Percentiles rank a stretch among this genome's conserved stretches.
These are phyloP conservation scores for Hypoxylon fuscum DNA, from an alignment of 495 filamentous ascomycete species.

Conservation along the genomic window DNA sequence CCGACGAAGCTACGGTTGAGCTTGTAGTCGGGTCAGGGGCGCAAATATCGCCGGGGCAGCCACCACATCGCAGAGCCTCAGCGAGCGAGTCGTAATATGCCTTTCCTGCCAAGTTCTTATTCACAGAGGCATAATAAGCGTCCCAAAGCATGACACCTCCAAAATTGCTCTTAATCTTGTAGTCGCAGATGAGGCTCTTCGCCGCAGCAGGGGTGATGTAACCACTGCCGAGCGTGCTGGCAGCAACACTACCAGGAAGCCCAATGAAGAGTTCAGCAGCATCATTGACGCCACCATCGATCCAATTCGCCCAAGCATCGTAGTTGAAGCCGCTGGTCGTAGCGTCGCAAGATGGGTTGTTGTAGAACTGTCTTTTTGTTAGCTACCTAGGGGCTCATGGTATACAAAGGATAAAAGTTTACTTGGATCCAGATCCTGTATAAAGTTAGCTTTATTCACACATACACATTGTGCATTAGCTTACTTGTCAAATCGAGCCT, in stretches of 20 bases:
- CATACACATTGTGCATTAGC: too few species aligned
- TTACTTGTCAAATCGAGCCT: constrained; percentile 62
- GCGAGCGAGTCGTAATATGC: constrained; percentile 45
- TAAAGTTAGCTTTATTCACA: too few species aligned
- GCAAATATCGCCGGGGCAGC: constrained; percentile 27
- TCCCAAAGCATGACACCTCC: constrained; percentile 58
- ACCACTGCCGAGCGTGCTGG: constrained; percentile 38
- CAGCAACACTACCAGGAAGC: constrained; percentile 63
- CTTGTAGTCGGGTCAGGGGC: constrained; percentile 19
- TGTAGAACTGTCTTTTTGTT: too few species aligned
- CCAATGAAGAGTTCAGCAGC: constrained; percentile 70
- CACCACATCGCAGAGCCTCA: constrained; percentile 32
- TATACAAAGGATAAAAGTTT: too few species aligned
- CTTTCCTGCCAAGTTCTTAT: constrained; percentile 30
- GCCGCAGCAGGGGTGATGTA: constrained; percentile 43
- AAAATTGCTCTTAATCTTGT: constrained; percentile 47
- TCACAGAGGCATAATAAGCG: constrained; percentile 40
- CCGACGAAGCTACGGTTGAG: constrained; percentile 9
- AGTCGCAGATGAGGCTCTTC: constrained; percentile 39
- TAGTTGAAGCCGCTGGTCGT: constrained; percentile 68
- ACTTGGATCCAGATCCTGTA: constrained; percentile 65
- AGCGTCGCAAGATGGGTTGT: constrained; percentile 68
- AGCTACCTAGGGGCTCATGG: too few species aligned
- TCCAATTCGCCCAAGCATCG: constrained; percentile 66
- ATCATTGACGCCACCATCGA: constrained; percentile 61